Conservation (phyloP, 2,329 filamentous ascomycete species). For the Botrytis squamosa region DNA sequence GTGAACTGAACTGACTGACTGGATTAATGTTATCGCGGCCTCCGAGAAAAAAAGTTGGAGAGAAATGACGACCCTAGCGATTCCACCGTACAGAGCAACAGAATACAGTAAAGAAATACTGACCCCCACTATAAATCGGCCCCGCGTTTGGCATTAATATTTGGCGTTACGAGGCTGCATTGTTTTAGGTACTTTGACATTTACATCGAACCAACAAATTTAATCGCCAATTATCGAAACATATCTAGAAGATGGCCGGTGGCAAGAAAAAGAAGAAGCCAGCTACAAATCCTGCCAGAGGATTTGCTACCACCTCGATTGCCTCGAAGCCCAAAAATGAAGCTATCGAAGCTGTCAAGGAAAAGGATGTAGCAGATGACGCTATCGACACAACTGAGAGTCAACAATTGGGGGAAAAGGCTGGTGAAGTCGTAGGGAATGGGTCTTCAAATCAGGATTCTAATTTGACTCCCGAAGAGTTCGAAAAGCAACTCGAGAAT, state of each 20-base stretch:
- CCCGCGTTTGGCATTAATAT: constrained; percentile 19
- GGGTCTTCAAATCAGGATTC: constrained; percentile 41
- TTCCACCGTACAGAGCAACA: not conserved
- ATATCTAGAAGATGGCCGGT: constrained; percentile 57
- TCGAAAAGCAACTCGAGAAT: constrained; percentile 84
- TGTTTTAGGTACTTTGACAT: not conserved
- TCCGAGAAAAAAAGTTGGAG: not conserved
- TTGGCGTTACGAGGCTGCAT: constrained; percentile 11
- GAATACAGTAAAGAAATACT: not conserved
- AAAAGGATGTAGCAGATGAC: constrained; percentile 31
- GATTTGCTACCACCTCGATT: constrained; percentile 90
- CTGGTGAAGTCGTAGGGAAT: constrained; percentile 20
- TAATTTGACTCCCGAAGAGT: constrained; percentile 74
- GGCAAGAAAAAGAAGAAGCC: constrained; percentile 86
- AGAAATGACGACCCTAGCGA: constrained; percentile 19
- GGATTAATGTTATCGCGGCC: constrained; percentile 21
- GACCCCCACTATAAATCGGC: constrained; percentile 18
- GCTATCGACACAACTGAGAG: constrained; percentile 23
- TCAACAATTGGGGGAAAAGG: constrained; percentile 13
- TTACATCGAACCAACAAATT: constrained; percentile 6
- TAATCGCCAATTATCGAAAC: constrained; percentile 3
- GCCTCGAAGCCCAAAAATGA: constrained; percentile 78
- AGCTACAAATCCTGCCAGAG: constrained; percentile 80
- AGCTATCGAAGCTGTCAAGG: constrained; percentile 37
- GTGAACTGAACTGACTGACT: not conserved